A percentile compares a stretch with the other conserved stretches of the same genome.
Evolutionary conservation across 345 rosid genomes (phyloP).

Genomic region (Noccaea bulbosa): DNA sequence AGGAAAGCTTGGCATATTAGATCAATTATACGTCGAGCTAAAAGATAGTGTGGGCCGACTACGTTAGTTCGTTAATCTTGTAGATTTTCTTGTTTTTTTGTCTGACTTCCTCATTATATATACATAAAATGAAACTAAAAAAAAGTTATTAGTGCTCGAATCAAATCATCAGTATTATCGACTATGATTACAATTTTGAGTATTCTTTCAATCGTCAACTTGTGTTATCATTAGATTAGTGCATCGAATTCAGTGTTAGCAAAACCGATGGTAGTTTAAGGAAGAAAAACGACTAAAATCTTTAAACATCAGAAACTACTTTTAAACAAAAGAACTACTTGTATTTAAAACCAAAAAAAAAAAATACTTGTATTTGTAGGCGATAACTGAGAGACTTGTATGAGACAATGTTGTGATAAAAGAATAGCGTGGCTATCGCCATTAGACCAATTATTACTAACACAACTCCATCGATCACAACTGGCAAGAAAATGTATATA

Average conservation of each 20-base stretch:
- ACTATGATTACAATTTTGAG: not conserved
- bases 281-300: not conserved
- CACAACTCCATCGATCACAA: no score
- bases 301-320: not conserved
- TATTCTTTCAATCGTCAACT: not conserved
- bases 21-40: not conserved
- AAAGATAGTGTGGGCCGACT: not conserved
- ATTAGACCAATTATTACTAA: no score
- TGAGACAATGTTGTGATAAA: no score
- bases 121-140: not conserved
- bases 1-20: not conserved
- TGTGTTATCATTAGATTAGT: not conserved
- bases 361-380: not conserved
- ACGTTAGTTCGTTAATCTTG: not conserved
- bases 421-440: no score
- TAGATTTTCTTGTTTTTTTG: not conserved
- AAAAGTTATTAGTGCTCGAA: not conserved
- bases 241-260: not conserved
- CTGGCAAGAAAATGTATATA: no score
- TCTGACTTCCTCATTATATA: not conserved
- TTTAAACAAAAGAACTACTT: not conserved
- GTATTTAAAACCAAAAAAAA: no score
- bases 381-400: not conserved
- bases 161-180: not conserved
- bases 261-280: not conserved